Evolutionary conservation across 371 early-diverging fungal genomes (phyloP), one percentile per base, ranked within the genome.

Genomic region (Mycotypha africana): DNA sequence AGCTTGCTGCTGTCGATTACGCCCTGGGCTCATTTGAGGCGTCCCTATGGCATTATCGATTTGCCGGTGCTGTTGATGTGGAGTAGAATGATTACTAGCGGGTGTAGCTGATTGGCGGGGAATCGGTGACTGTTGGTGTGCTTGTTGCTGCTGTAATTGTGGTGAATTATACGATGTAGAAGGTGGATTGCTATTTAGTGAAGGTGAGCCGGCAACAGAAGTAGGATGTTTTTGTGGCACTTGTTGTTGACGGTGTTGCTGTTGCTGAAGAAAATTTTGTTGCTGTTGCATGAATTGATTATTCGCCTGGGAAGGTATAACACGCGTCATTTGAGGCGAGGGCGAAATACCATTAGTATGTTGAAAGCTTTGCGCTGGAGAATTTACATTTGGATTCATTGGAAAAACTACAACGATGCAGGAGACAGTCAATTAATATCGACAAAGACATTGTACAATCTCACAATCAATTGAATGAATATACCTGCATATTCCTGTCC

Each of bases 271-370:
- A 23, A 48, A 48, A 14, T 48, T 38, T 9, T 15, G 51, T 40
- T 51, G 49, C 17, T 59, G 57, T 38, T 62, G 63, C 60, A 65
- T 59, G 30, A 51, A 69, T 5, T 60, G 56, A 43, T 57, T 62
- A 23, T 46, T 55, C 9, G 65, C 53, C 39, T 69, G 70, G 14
- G 70, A 65, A 15, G 70, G 62, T 21, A 69, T 69, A 12, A 65
- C 60, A 17, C 69, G 62, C 15, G 51, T 45, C 65, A 61, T 63
- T 44, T 54, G 58, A 5, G 62, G 48, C 5, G 60, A 58, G 23
- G 67, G 56, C 2, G 54, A 58, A 17, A 62, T 58, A 16, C 53
- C 52, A 33, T 39, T 50, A 16, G 47, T 51, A 25, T 51, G 51
- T 35, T 57, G 58, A 24, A 53, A 46, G 23, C 56, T 53, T 30